Conservation (phyloP, 768 basidiomycete species). For the Tricholoma hemisulphureum region DNA sequence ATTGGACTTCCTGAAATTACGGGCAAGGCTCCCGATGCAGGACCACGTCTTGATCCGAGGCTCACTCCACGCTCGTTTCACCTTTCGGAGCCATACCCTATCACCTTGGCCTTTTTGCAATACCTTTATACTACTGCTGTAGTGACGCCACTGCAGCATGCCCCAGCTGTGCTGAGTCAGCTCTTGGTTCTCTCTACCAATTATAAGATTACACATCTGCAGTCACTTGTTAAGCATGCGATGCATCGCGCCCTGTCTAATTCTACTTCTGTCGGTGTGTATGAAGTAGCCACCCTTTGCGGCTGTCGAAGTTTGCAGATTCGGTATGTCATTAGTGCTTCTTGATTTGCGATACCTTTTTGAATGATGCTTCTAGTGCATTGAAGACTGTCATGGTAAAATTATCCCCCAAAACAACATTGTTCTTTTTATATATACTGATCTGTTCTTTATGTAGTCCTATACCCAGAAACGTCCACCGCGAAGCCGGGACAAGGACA, state of each 20-base stretch:
- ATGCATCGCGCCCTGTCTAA: slow-evolving; percentile 89
- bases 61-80: slow-evolving; percentile 76
- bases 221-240: slow-evolving; percentile 83
- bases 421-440: slow-evolving; percentile 1
- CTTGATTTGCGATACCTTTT: slow-evolving; percentile 18
- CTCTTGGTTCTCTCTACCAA: slow-evolving; percentile 81
- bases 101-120: slow-evolving; percentile 85
- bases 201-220: slow-evolving; percentile 76
- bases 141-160: slow-evolving; percentile 87
- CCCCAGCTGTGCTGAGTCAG: slow-evolving; percentile 85
- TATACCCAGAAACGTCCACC: slow-evolving; percentile 78
- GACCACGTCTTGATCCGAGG: slow-evolving; percentile 69
- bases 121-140: slow-evolving; percentile 90
- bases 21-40: slow-evolving; percentile 45
- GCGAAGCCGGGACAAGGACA: slow-evolving; percentile 51
- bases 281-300: slow-evolving; percentile 92
- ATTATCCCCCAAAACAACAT: not conserved
- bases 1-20: slow-evolving; percentile 62
- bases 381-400: slow-evolving; percentile 82
- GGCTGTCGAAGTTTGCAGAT: slow-evolving; percentile 88
- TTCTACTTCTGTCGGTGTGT: slow-evolving; percentile 84
- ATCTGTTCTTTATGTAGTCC: slow-evolving; percentile 45
- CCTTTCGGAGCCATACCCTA: slow-evolving; percentile 86
- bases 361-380: slow-evolving; percentile 44
- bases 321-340: slow-evolving; percentile 50